These are phyloP conservation scores for Dothidotthia symphoricarpi DNA, from an alignment of 2,329 filamentous ascomycete species.

Conservation along the genomic window DNA sequence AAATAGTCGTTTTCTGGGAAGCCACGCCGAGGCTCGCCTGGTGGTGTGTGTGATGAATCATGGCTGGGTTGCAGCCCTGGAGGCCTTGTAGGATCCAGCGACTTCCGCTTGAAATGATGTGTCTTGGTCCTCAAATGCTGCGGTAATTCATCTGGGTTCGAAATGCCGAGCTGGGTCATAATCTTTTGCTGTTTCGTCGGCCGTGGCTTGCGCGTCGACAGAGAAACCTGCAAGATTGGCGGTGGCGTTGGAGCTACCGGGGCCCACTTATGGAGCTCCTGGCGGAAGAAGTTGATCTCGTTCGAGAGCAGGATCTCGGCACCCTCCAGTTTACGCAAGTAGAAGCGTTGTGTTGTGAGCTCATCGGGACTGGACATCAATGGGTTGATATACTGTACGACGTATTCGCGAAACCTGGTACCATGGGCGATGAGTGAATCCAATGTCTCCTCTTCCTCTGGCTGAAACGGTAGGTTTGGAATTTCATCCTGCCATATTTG, in stretches of 20 bases:
- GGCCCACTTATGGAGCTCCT: constrained; percentile 92
- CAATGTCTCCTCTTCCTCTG: constrained; percentile 86
- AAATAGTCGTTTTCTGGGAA: constrained; percentile 37
- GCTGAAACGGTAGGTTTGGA: constrained; percentile 79
- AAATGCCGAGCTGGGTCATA: constrained; percentile 81
- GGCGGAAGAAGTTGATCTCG: constrained; percentile 97
- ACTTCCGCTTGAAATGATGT: constrained; percentile 58
- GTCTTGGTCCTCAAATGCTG: constrained; percentile 73
- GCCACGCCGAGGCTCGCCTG: constrained; percentile 36
- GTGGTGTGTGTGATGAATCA: constrained; percentile 39
- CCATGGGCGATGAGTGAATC: constrained; percentile 85
- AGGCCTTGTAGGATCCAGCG: constrained; percentile 43
- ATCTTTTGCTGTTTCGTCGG: constrained; percentile 97
- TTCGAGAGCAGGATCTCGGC: constrained; percentile 87
- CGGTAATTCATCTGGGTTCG: constrained; percentile 86
- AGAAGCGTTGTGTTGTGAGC: constrained; percentile 87
- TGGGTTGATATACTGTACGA: constrained; percentile 77
- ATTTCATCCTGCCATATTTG: constrained; percentile 83
- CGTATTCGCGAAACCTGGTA: constrained; percentile 77
- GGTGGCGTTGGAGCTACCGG: constrained; percentile 84
- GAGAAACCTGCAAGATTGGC: constrained; percentile 79
- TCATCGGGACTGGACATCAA: constrained; percentile 80
- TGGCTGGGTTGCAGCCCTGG: constrained; percentile 38
- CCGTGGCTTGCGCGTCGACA: constrained; percentile 90
- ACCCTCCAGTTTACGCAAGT: constrained; percentile 93